Conservation (phyloP, 495 filamentous ascomycete genomes). For the Hypomontagnella monticulosa region DNA sequence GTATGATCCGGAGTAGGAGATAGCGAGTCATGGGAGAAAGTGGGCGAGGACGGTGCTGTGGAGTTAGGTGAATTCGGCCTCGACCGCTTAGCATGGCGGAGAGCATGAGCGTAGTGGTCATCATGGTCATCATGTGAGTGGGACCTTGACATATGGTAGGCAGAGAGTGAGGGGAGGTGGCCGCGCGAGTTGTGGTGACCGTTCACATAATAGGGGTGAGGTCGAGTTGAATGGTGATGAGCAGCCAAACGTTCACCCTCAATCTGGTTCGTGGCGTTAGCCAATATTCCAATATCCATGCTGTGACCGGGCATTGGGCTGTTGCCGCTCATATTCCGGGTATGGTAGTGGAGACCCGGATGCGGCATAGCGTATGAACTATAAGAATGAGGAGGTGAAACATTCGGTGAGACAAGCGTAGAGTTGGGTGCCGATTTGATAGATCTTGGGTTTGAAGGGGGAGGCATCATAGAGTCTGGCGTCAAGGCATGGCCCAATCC, state of each 20-base stretch:
- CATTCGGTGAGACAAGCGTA: constrained; percentile 89
- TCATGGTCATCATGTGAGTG: constrained; percentile 89
- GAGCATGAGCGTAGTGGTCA: constrained; percentile 69
- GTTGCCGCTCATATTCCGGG: constrained; percentile 60
- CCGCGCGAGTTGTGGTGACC: constrained; percentile 63
- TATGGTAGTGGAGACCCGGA: constrained; percentile 70
- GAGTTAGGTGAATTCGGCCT: constrained; percentile 93
- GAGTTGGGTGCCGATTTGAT: constrained; percentile 89
- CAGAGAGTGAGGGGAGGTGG: constrained; percentile 77
- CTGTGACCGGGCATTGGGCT: constrained; percentile 57
- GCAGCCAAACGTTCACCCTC: constrained; percentile 75
- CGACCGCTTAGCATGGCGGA: constrained; percentile 82
- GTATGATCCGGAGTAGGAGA: constrained; percentile 98
- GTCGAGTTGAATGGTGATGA: constrained; percentile 46
- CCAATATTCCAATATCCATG: constrained; percentile 89
- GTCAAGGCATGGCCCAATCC: constrained; percentile 50
- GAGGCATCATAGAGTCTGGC: constrained; percentile 74
- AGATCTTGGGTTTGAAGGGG: constrained; percentile 70
- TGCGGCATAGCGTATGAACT: constrained; percentile 75
- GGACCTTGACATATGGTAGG: constrained; percentile 92
- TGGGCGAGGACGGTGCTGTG: constrained; percentile 96
- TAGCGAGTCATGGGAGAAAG: constrained; percentile 94
- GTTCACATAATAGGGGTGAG: constrained; percentile 68
- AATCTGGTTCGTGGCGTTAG: constrained; percentile 85
- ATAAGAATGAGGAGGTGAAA: constrained; percentile 93